Evolutionary conservation across 78 protist species (phyloP).

Genomic region (Emiliania huxleyi): DNA sequence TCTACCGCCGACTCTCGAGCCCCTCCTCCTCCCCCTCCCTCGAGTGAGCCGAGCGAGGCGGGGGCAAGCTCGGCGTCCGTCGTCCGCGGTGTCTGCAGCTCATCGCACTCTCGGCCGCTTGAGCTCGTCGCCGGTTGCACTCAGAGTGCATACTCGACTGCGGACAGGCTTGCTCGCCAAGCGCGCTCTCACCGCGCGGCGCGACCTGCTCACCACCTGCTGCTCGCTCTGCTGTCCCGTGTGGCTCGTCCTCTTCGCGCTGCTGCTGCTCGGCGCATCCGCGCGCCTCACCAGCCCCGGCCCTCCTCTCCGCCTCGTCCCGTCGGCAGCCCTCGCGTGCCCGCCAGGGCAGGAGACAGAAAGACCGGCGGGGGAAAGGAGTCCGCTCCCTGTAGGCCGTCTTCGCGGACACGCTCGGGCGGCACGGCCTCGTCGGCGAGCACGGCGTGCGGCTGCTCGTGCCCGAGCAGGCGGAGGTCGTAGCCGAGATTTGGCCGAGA

Average conservation of each 20-base stretch:
- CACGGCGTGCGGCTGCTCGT: background rate
- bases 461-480: background rate
- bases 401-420: background rate
- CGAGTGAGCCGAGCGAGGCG: background rate
- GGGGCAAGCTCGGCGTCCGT: background rate
- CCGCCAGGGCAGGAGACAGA: too few species aligned
- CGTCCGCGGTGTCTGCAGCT: background rate
- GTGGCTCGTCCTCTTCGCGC: slow-evolving; percentile 44
- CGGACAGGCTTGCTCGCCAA: too few species aligned
- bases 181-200: slow-evolving; percentile 44
- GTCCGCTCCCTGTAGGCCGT: too few species aligned
- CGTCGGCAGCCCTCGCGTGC: too few species aligned
- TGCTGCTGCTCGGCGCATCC: slow-evolving; percentile 21
- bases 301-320: background rate
- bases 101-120: too few species aligned
- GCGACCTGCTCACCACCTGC: background rate
- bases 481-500: too few species aligned
- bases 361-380: too few species aligned
- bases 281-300: background rate
- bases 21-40: too few species aligned
- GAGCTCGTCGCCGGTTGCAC: too few species aligned
- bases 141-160: too few species aligned
- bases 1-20: too few species aligned
- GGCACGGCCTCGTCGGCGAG: background rate
- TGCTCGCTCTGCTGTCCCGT: slow-evolving; percentile 45